Conservation (phyloP, 2,329 filamentous ascomycete species). For the Epichloe amarillans region DNA sequence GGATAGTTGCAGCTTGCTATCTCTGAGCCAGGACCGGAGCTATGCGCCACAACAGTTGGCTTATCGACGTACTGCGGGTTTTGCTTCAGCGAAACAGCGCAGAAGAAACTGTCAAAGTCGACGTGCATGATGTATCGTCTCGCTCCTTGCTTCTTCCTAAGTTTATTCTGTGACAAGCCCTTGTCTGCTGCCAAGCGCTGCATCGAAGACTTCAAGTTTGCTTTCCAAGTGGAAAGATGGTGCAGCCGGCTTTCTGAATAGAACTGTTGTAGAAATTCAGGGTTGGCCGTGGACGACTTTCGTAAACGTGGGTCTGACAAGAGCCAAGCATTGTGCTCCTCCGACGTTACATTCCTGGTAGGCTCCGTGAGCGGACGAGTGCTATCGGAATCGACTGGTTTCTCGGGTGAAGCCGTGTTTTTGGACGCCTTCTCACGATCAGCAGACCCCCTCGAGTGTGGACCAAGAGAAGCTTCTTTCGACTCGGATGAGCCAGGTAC, state of each 20-base stretch:
- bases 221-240: constrained; percentile 93
- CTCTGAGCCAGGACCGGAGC: constrained; percentile 72
- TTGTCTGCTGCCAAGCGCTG: constrained; percentile 69
- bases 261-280: constrained; percentile 85
- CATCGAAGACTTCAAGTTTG: constrained; percentile 78
- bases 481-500: neutral
- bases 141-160: constrained; percentile 44
- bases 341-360: constrained; percentile 63
- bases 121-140: constrained; percentile 85
- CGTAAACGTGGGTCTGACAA: constrained; percentile 73
- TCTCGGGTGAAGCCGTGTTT: neutral
- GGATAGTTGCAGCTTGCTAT: constrained; percentile 97
- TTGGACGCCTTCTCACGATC: neutral
- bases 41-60: constrained; percentile 81
- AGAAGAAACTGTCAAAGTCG: constrained; percentile 98
- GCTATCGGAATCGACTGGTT: neutral
- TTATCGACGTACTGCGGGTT: constrained; percentile 63
- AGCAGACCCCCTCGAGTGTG: neutral
- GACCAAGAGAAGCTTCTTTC: neutral
- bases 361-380: constrained; percentile 5
- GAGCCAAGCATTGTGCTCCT: constrained; percentile 81
- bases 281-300: constrained; percentile 84
- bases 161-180: constrained; percentile 26
- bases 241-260: constrained; percentile 92
- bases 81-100: constrained; percentile 72